Evolutionary conservation across 306 rosid genomes (phyloP), one percentile per base, ranked within the genome.

Genomic region (Lathyrus tuberosus): DNA sequence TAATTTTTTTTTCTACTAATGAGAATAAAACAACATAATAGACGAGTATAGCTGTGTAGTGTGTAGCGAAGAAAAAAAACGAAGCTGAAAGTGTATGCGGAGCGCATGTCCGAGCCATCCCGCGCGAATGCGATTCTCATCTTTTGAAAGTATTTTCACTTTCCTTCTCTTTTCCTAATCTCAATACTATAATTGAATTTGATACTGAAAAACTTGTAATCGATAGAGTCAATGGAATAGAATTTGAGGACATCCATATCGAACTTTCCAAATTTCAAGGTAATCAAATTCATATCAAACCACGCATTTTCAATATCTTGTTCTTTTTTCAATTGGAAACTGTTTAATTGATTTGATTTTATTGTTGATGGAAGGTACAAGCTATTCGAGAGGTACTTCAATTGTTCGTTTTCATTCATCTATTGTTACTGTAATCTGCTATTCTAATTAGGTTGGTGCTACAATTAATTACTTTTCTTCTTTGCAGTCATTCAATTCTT

Each of bases 61-160:
- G 52, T 28, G 42, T 3, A 35, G 40, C 57, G 52, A 61, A 62
- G 51, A 73, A 31, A 43, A 33, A 18, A 37, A 72, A 85, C 86
- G 97, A 84, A 75, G 83, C 89, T 90, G 40, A 87, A 87, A 78
- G 89, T 94, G 5, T 88, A 84, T 64, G 89, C 71, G 0, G 95
- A 94, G 26, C 85, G 97, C 30, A 33, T 94, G 89, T 94, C 96
- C 72, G 91, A 88, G 72, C 99, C 99, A 17, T 90, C 96, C 1
- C 92, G 99, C 41, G 96, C 99, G 0, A 73, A 88, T 76, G 96
- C 99, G 0, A 73, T 91, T 76, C 76, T 94, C 17, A 79, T 90
- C 81, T 94, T 94, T 75, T 89, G 96, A 97, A 94, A 84, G 97
- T 86, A 76, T 72, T 65, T 13, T 0, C 0, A 2, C 8, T 6